A percentile compares a stretch with the other conserved stretches of the same genome.
Conservation (phyloP, 1,284 basidiomycete genomes). For the Ustilago lituana region DNA sequence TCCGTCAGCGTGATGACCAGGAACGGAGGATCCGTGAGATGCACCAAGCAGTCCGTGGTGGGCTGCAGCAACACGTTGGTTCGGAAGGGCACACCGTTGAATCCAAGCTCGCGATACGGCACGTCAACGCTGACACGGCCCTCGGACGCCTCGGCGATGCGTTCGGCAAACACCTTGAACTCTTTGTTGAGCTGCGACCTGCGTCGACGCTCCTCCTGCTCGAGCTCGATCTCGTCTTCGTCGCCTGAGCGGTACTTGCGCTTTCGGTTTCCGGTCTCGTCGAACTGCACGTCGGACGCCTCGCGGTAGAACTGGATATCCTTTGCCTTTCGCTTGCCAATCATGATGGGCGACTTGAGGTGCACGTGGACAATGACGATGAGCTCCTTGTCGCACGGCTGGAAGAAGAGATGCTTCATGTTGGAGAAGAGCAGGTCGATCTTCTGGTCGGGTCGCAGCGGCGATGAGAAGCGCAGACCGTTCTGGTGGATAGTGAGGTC, state of each 20-base stretch:
- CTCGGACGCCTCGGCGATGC: conserved; percentile 82
- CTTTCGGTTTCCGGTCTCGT: conserved; percentile 98
- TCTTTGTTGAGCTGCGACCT: conserved; percentile 91
- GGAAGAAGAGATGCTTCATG: conserved; percentile 98
- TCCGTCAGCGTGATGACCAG: conserved; percentile 92
- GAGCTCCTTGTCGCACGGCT: conserved; percentile 95
- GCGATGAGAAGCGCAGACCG: conserved; percentile 90
- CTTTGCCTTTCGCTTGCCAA: conserved; percentile 98
- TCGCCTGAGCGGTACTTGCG: conserved; percentile 96
- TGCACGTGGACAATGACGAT: conserved; percentile 94
- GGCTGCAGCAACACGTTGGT: conserved; percentile 94
- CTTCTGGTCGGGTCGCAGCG: conserved; percentile 68
- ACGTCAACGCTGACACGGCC: conserved; percentile 92
- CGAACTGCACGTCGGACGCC: conserved; percentile 96
- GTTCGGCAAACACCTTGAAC: conserved; percentile 92
- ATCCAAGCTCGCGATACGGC: conserved; percentile 96
- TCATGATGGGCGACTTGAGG: conserved; percentile 94
- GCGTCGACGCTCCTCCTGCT: conserved; percentile 93
- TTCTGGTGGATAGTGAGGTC: conserved; percentile 98
- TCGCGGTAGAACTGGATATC: conserved; percentile 99
- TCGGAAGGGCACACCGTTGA: conserved; percentile 95
- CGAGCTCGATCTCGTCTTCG: conserved; percentile 98
- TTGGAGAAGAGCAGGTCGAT: conserved; percentile 85
- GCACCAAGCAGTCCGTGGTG: conserved; percentile 95
- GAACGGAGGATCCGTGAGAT: conserved; percentile 95